Conservation (phyloP, 257 asterid species). For the Capsicum baccatum region DNA sequence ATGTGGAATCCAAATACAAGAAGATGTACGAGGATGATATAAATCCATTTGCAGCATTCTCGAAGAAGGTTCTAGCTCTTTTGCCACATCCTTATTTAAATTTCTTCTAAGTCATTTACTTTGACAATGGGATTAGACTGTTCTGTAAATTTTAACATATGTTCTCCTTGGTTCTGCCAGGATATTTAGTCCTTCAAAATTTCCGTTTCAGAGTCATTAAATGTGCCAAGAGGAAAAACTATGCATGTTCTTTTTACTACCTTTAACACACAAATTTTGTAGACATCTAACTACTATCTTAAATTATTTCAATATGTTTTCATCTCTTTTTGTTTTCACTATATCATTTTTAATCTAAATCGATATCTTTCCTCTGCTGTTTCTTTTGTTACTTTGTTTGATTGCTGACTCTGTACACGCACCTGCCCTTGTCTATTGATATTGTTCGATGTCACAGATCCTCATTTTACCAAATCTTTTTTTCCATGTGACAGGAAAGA, state of each 20-base stretch:
- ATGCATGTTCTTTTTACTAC: not conserved
- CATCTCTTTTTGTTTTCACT: not conserved
- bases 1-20: constrained; percentile 97
- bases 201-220: not conserved
- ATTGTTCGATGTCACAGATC: constrained; percentile 22
- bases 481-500: constrained; percentile 62
- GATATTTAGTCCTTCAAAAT: constrained; percentile 18
- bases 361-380: constrained; percentile 20
- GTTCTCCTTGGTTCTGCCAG: not conserved
- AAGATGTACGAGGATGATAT: constrained; percentile 97
- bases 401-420: constrained; percentile 2
- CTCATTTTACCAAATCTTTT: constrained; percentile 30
- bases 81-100: not conserved
- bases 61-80: constrained; percentile 68
- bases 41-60: constrained; percentile 99
- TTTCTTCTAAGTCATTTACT: not conserved
- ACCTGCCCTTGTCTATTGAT: not conserved
- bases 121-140: not conserved
- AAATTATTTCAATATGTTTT: constrained; percentile 8
- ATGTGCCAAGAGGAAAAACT: constrained; percentile 9
- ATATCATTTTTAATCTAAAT: not conserved
- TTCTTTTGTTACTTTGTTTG: constrained; percentile 31
- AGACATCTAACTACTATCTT: not conserved
- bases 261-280: not conserved
- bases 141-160: not conserved